Conservation (phyloP, 106 monocot species). For the Dendrobium chrysotoxum region DNA sequence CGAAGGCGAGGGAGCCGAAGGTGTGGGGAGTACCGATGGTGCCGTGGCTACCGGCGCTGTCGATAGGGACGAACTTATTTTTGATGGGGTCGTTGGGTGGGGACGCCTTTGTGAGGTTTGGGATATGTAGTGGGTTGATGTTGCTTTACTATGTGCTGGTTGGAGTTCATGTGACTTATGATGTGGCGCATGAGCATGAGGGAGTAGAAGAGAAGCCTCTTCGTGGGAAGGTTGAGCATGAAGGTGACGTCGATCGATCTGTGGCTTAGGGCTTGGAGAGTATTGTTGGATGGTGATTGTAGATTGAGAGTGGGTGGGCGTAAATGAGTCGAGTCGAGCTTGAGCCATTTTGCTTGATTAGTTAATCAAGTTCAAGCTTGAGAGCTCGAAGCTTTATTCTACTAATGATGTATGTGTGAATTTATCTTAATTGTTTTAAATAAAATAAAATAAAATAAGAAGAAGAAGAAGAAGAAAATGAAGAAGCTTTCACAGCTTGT, state of each 20-base stretch:
- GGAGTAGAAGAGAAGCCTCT: background rate
- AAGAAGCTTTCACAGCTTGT: too few relatives aligned
- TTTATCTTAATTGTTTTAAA: too few relatives aligned
- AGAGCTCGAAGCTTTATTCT: too few relatives aligned
- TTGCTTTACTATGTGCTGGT: slow-evolving; percentile 58
- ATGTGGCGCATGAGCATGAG: slow-evolving; percentile 26
- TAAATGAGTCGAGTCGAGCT: too few relatives aligned
- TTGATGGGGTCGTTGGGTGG: slow-evolving; percentile 71
- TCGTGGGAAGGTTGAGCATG: background rate
- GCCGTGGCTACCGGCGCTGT: slow-evolving; percentile 69
- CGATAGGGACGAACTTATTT: slow-evolving; percentile 63
- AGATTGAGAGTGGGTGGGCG: too few relatives aligned
- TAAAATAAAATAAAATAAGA: too few relatives aligned
- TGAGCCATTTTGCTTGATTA: too few relatives aligned
- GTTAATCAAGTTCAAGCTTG: too few relatives aligned
- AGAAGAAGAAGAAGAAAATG: too few relatives aligned
- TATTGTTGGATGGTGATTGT: too few relatives aligned
- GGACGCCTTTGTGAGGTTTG: slow-evolving; percentile 54
- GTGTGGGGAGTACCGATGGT: slow-evolving; percentile 76
- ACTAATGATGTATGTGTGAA: too few relatives aligned
- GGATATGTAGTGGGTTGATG: slow-evolving; percentile 54
- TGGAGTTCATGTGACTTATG: slow-evolving; percentile 75
- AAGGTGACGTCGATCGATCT: background rate
- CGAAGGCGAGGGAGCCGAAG: slow-evolving; percentile 36
- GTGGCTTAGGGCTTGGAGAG: too few relatives aligned